phyloP scores from a whole-genome alignment of 129 eudicot genomes.

The Arctium minus region DNA sequence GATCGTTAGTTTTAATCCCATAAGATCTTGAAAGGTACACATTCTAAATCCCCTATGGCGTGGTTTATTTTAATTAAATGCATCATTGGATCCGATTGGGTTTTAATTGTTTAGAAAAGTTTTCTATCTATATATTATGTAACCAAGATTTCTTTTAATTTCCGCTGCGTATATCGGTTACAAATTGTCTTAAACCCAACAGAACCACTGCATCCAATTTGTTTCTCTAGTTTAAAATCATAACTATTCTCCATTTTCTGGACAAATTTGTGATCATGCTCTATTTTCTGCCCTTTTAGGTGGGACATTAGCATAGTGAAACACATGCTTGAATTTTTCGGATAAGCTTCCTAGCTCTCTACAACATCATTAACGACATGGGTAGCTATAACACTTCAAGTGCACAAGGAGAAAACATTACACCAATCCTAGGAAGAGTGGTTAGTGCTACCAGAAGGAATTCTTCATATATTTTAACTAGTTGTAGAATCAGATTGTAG shows the following conservation, averaged over 20 bases:
- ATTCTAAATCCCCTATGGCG: too few species aligned
- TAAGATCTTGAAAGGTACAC: too few species aligned
- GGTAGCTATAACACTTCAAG: constrained; percentile 16
- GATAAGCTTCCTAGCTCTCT: constrained; percentile 26
- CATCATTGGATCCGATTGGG: too few species aligned
- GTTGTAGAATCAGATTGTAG: too few species aligned
- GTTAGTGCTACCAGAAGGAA: background rate
- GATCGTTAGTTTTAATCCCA: too few species aligned
- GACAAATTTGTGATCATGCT: background rate
- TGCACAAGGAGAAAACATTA: constrained; percentile 18
- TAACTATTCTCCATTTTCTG: too few species aligned
- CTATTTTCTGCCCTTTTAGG: constrained; percentile 1
- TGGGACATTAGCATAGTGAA: constrained; percentile 33
- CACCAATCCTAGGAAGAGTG: background rate
- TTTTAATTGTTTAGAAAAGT: too few species aligned
- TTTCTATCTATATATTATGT: too few species aligned
- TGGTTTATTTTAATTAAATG: too few species aligned
- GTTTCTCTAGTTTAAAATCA: background rate
- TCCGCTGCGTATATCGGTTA: too few species aligned
- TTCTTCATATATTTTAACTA: background rate
- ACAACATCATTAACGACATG: constrained; percentile 28
- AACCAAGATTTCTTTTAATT: too few species aligned
- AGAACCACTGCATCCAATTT: background rate
- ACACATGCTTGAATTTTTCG: constrained; percentile 22
- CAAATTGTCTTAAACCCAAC: too few species aligned